Base-by-base conservation (phyloP, 345 rosid genomes). In the Combretum micranthum region DNA sequence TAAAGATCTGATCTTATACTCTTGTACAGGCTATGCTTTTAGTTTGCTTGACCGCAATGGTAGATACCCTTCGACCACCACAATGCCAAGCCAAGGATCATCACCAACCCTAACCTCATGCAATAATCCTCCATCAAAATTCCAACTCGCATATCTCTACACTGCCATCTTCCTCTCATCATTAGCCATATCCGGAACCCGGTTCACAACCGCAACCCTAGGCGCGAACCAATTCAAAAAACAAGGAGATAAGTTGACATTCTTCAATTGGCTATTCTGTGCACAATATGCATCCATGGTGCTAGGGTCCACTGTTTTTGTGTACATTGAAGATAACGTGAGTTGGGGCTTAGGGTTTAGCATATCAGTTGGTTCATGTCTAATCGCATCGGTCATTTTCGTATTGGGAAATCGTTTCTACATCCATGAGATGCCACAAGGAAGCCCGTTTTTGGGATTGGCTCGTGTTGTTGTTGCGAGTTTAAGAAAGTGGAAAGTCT, bases 341-440 rank as follows among this genome's bases (percentile, higher is more conserved):
- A 69, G 81, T 22, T 82, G 88, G 92, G 59, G 26, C 15, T 16
- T 83, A 2, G 92, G 86, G 5, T 85, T 68, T 23, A 69, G 81
- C 15, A 26, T 85, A 1, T 83, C 75, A 18, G 48, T 48, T 0
- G 71, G 43, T 3, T 66, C 60, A 16, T 78, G 72, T 52, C 19
- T 72, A 1, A 15, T 85, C 13, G 75, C 66, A 15, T 64, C 74
- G 12, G 51, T 45, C 1, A 56, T 69, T 55, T 73, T 83, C 57
- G 15, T 80, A 12, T 6, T 15, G 1, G 88, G 92, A 19, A 72
- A 44, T 15, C 67, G 72, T 12, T 62, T 64, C 19, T 80, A 82
- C 56, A 50, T 52, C 39, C 66, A 44, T 46, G 70, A 60, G 8
- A 77, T 59, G 47, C 75, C 80, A 10, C 54, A 52, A 54, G 87